Conservation (phyloP, 345 rosid species). For the Dipteronia dyeriana region DNA sequence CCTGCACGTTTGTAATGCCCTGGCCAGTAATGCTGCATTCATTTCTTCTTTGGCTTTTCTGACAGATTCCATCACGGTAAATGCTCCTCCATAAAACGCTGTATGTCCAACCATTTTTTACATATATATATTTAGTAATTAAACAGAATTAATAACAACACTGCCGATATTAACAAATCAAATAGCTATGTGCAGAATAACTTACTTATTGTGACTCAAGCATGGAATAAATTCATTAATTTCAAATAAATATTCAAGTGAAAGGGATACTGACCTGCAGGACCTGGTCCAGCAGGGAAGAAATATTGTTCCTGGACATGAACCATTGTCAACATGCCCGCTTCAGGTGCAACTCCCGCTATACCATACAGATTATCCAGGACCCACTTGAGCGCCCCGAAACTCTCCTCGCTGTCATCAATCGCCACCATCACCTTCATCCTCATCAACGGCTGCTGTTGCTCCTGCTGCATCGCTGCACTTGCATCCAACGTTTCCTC, state of each 20-base stretch:
- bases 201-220: too few species aligned
- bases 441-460: conserved; percentile 12
- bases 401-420: conserved; percentile 68
- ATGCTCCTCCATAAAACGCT: conserved; percentile 31
- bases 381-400: conserved; percentile 63
- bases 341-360: conserved; percentile 20
- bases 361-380: conserved; percentile 41
- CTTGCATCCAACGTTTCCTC: conserved; percentile 2
- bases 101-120: not conserved
- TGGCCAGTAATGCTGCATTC: conserved; percentile 51
- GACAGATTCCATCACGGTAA: conserved; percentile 43
- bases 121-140: too few species aligned
- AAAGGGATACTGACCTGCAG: conserved; percentile 27
- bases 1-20: conserved; percentile 56
- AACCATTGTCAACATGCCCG: conserved; percentile 43
- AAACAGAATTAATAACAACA: too few species aligned
- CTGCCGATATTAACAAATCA: too few species aligned
- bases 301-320: conserved; percentile 53
- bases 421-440: conserved; percentile 56
- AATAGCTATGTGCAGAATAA: too few species aligned
- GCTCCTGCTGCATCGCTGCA: conserved; percentile 22
- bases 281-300: conserved; percentile 55
- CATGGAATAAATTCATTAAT: too few species aligned
- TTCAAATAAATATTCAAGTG: too few species aligned
- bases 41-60: conserved; percentile 60